These are phyloP conservation scores for Scheffersomyces coipomensis DNA, from an alignment of 805 yeast genomes.

Conservation along the genomic window DNA sequence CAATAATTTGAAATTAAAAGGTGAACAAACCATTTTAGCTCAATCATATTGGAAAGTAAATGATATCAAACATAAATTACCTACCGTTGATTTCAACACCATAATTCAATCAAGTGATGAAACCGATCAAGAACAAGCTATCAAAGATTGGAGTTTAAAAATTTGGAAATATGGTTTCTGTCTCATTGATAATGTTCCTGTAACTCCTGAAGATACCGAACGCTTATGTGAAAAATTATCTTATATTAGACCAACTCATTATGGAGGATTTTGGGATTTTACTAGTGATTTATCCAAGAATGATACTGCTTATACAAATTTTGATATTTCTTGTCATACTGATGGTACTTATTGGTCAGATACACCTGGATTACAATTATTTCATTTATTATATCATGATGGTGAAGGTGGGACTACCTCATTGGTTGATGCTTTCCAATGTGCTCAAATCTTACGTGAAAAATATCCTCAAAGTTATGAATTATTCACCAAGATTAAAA, in stretches of 20 bases:
- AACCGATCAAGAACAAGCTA: constrained; percentile 37
- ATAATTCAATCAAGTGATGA: constrained; percentile 38
- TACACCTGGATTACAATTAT: constrained; percentile 69
- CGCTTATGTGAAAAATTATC: constrained; percentile 54
- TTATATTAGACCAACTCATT: constrained; percentile 66
- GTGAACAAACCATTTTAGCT: constrained; percentile 25
- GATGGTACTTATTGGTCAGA: constrained; percentile 77
- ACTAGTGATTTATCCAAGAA: constrained; percentile 65
- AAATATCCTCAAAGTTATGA: constrained; percentile 52
- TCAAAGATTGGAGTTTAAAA: constrained; percentile 55
- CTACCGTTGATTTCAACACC: constrained; percentile 46
- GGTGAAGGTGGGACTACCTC: constrained; percentile 70
- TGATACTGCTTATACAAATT: constrained; percentile 71
- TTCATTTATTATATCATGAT: constrained; percentile 63
- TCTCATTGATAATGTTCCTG: constrained; percentile 60
- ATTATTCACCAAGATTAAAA: constrained; percentile 45
- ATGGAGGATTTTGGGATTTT: constrained; percentile 82
- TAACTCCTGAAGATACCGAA: constrained; percentile 57
- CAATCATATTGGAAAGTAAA: constrained; percentile 45
- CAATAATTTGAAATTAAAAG: constrained; percentile 21
- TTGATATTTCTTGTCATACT: constrained; percentile 63
- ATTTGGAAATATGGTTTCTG: constrained; percentile 60
- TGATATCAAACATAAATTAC: constrained; percentile 38
- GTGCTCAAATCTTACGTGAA: constrained; percentile 50
- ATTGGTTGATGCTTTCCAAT: constrained; percentile 62